Conservation (phyloP, 2,329 filamentous ascomycete genomes). For the Annulohypoxylon truncatum region DNA sequence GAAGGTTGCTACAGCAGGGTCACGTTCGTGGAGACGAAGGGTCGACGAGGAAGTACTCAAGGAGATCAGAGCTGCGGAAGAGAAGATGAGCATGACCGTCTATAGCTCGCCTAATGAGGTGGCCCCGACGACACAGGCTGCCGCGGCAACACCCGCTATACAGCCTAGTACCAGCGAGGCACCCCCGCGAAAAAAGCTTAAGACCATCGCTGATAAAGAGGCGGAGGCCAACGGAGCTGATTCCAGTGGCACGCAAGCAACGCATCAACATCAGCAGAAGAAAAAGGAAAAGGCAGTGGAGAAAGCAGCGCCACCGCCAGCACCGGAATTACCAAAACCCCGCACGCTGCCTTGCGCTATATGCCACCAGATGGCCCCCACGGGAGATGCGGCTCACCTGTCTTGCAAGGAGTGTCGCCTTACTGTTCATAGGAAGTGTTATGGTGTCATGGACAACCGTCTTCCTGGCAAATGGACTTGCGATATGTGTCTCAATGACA, state of each 20-base stretch:
- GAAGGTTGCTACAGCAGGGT: constrained; percentile 83
- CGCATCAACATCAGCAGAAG: constrained; percentile 51
- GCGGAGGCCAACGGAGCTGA: constrained; percentile 61
- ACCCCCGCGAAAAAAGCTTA: constrained; percentile 72
- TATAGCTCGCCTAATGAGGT: constrained; percentile 51
- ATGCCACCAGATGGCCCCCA: constrained; percentile 79
- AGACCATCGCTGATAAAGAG: constrained; percentile 65
- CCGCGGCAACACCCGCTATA: constrained; percentile 47
- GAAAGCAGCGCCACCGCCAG: constrained; percentile 71
- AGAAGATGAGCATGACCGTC: constrained; percentile 63
- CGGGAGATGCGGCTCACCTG: constrained; percentile 74
- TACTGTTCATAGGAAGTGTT: constrained; percentile 91
- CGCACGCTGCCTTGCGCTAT: constrained; percentile 85
- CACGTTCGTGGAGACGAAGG: constrained; percentile 85
- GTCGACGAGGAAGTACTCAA: constrained; percentile 91
- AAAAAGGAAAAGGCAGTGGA: constrained; percentile 71
- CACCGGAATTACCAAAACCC: constrained; percentile 82
- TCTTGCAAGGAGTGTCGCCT: constrained; percentile 89
- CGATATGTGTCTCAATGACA: constrained; percentile 95
- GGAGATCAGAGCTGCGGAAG: constrained; percentile 74
- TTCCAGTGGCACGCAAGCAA: constrained; percentile 55
- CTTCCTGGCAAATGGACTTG: constrained; percentile 87
- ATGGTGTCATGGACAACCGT: constrained; percentile 81
- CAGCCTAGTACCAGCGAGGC: constrained; percentile 59
- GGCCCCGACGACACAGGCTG: constrained; percentile 47